A percentile compares a stretch with the other conserved stretches of the same genome.
These are phyloP conservation scores for Magnaporthales sp. DNA, from an alignment of 2,329 filamentous ascomycete species.

Conservation along the genomic window DNA sequence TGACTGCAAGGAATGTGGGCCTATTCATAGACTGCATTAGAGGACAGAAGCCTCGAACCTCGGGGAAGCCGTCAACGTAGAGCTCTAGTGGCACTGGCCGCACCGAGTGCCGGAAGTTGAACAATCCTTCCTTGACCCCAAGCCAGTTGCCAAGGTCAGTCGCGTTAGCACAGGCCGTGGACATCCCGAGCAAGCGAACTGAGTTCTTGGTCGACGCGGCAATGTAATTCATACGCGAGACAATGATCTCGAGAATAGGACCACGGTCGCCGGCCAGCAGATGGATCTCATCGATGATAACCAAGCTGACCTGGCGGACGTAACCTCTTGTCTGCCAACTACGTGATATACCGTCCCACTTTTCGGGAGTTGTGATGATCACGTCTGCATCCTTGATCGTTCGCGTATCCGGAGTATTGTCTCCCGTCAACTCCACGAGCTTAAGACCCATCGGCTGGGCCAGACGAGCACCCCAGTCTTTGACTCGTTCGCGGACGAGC, in stretches of 20 bases:
- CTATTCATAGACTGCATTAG: slow-evolving; percentile 99
- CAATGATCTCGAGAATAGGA: slow-evolving; percentile 97
- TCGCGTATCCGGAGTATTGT: slow-evolving; percentile 94
- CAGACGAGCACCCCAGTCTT: slow-evolving; percentile 84
- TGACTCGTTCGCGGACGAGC: slow-evolving; percentile 87
- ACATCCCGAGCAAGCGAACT: slow-evolving; percentile 95
- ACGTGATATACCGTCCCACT: slow-evolving; percentile 98
- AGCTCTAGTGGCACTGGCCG: slow-evolving; percentile 92
- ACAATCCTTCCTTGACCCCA: slow-evolving; percentile 88
- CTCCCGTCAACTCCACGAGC: slow-evolving; percentile 84
- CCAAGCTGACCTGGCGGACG: slow-evolving; percentile 85
- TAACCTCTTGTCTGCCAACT: slow-evolving; percentile 98
- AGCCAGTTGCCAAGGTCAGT: slow-evolving; percentile 93
- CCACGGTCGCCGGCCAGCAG: slow-evolving; percentile 92
- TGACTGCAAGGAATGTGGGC: slow-evolving; percentile 92
- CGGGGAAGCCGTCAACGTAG: slow-evolving; percentile 95
- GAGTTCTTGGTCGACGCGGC: slow-evolving; percentile 85
- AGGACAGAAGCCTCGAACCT: slow-evolving; percentile 90
- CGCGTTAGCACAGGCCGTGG: slow-evolving; percentile 93
- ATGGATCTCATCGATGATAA: slow-evolving; percentile 98
- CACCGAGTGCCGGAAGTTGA: slow-evolving; percentile 96
- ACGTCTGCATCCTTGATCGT: slow-evolving; percentile 95
- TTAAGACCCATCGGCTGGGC: slow-evolving; percentile 77
- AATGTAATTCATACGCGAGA: slow-evolving; percentile 93
- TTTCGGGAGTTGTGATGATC: slow-evolving; percentile 98